Evolutionary conservation across 768 basidiomycete genomes (phyloP).

Genomic region (Suillus tomentosus): DNA sequence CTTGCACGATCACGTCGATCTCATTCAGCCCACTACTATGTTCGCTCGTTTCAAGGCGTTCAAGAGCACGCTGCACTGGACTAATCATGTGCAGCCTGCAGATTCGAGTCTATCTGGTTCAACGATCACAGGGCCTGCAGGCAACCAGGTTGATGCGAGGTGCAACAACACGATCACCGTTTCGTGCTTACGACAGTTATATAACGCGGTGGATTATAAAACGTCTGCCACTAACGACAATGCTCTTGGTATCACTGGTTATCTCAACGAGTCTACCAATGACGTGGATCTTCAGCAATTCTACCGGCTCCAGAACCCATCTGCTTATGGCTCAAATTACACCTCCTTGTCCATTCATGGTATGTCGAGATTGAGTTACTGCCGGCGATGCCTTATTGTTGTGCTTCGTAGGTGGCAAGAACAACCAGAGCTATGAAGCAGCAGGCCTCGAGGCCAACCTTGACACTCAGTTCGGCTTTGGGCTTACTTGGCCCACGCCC

Average conservation of each 20-base stretch:
- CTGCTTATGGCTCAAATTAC: constrained; percentile 53
- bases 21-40: constrained; percentile 74
- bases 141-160: constrained; percentile 45
- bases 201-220: constrained; percentile 51
- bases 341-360: constrained; percentile 57
- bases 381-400: constrained; percentile 15
- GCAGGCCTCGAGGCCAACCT: constrained; percentile 69
- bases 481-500: constrained; percentile 62
- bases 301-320: constrained; percentile 49
- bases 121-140: constrained; percentile 33
- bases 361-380: constrained; percentile 23
- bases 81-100: constrained; percentile 14
- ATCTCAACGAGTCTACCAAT: constrained; percentile 56
- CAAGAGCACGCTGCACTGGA: constrained; percentile 42
- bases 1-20: constrained; percentile 61
- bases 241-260: constrained; percentile 55
- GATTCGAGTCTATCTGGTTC: constrained; percentile 14
- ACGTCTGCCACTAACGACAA: constrained; percentile 46
- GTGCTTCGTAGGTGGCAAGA: constrained; percentile 50
- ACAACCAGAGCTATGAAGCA: constrained; percentile 52
- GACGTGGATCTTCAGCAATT: constrained; percentile 52
- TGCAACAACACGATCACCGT: constrained; percentile 56
- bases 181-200: constrained; percentile 54
- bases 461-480: constrained; percentile 69
- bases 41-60: constrained; percentile 53